Percentiles rank a stretch among this genome's conserved stretches.
phyloP scores from a whole-genome alignment of 176 grass and related monocot species.

The Juncus effusus region DNA sequence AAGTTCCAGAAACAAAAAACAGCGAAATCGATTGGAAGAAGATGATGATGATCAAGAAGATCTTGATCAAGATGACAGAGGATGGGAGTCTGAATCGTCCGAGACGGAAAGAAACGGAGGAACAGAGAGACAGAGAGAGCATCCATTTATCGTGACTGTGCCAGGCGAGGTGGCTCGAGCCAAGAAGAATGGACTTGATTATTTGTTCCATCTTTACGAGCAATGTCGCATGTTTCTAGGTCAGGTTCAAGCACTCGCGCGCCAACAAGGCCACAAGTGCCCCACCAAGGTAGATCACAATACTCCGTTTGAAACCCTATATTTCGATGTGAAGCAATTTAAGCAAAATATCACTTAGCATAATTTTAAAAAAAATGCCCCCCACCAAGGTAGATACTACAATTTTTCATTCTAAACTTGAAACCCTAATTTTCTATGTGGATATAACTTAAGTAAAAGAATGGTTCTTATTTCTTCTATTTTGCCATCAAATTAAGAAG shows the following conservation, averaged over 20 bases:
- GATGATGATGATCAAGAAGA: slow-evolving; percentile 32
- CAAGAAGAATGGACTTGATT: slow-evolving; percentile 98
- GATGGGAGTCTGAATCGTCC: slow-evolving; percentile 47
- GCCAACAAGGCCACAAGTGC: slow-evolving; percentile 80
- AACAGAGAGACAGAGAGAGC: slow-evolving; percentile 69
- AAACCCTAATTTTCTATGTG: not conserved
- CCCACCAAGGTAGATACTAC: slow-evolving; percentile 12
- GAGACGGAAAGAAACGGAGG: slow-evolving; percentile 37
- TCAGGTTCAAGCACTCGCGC: slow-evolving; percentile 82
- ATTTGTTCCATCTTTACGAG: slow-evolving; percentile 97
- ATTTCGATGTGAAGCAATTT: too few relatives aligned
- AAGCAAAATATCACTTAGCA: too few relatives aligned
- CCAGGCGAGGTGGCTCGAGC: slow-evolving; percentile 92
- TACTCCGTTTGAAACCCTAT: too few relatives aligned
- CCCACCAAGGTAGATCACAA: slow-evolving; percentile 73
- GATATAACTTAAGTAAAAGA: too few relatives aligned
- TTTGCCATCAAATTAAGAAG: too few relatives aligned
- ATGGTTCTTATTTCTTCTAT: too few relatives aligned
- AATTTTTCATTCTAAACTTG: not conserved
- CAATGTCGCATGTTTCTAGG: slow-evolving; percentile 96
- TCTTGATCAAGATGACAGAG: slow-evolving; percentile 37
- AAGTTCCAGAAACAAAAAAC: slow-evolving; percentile 15
- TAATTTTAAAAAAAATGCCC: not conserved
- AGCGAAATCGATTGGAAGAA: slow-evolving; percentile 39
- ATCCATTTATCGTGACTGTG: slow-evolving; percentile 97